phyloP scores from a whole-genome alignment of 2,329 filamentous ascomycete species.

The Pestalotiopsis fici region DNA sequence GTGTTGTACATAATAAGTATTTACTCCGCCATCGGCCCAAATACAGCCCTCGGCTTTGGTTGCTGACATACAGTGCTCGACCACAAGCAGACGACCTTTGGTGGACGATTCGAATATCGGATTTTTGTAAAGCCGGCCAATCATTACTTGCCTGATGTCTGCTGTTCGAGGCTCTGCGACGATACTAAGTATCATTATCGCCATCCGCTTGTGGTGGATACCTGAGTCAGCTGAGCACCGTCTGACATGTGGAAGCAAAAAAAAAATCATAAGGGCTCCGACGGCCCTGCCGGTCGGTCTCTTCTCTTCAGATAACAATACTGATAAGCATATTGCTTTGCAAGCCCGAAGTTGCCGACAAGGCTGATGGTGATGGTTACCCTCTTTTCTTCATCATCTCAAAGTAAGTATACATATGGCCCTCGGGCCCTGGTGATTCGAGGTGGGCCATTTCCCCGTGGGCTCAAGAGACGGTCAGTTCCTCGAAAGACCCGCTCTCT shows the following conservation, averaged over 20 bases:
- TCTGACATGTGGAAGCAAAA: background rate
- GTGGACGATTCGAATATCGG: background rate
- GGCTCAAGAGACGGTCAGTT: background rate
- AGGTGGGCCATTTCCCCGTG: slow-evolving; percentile 2
- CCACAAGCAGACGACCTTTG: background rate
- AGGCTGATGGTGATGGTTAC: background rate
- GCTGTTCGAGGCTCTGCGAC: background rate
- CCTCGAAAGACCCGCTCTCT: background rate
- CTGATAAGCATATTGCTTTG: too few relatives aligned
- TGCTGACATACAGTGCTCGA: background rate
- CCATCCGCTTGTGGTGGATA: background rate
- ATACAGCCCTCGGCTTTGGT: background rate
- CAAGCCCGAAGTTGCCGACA: too few relatives aligned
- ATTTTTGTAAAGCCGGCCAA: background rate
- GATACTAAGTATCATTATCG: background rate
- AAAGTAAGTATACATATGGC: background rate
- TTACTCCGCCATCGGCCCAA: background rate
- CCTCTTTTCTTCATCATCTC: background rate
- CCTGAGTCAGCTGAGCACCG: background rate
- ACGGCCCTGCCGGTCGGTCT: background rate
- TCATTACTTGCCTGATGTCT: background rate
- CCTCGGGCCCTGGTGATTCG: background rate
- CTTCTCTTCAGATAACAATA: background rate
- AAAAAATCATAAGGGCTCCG: background rate
- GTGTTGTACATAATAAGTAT: background rate